A percentile compares a stretch with the other conserved stretches of the same genome.
phyloP scores from a whole-genome alignment of 169 alveolate genomes.

The Ichthyophthirius multifiliis region DNA sequence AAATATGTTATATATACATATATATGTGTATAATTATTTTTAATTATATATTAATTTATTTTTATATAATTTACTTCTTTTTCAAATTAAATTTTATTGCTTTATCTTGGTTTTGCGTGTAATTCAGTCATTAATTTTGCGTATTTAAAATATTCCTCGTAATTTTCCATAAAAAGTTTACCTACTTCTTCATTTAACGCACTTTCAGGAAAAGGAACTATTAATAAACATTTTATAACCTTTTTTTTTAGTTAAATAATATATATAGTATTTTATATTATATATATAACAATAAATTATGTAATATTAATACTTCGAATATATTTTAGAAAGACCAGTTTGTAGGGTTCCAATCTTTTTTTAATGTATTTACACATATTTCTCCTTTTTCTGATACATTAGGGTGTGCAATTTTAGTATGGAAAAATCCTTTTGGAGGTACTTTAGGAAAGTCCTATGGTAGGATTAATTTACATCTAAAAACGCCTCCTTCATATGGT shows the following conservation, averaged over 20 bases:
- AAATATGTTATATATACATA: too few relatives aligned
- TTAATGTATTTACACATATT: constrained; percentile 79
- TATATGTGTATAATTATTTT: too few relatives aligned
- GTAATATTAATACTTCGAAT: constrained; percentile 49
- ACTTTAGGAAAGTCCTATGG: constrained; percentile 67
- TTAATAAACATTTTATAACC: constrained; percentile 77
- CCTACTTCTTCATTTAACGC: constrained; percentile 89
- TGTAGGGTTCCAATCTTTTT: constrained; percentile 80
- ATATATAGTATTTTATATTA: too few relatives aligned
- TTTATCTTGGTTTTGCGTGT: constrained; percentile 72
- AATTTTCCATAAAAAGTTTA: constrained; percentile 79
- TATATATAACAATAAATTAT: too few relatives aligned
- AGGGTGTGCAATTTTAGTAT: constrained; percentile 82
- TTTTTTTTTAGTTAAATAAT: not conserved
- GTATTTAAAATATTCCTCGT: constrained; percentile 65
- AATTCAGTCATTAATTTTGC: constrained; percentile 76
- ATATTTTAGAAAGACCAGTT: constrained; percentile 76
- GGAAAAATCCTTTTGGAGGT: constrained; percentile 76
- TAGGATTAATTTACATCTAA: constrained; percentile 60
- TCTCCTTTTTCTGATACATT: constrained; percentile 80
- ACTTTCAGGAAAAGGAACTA: constrained; percentile 85
- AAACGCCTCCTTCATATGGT: constrained; percentile 80
- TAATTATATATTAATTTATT: too few relatives aligned
- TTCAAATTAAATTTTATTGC: too few relatives aligned
- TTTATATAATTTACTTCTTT: too few relatives aligned